These are phyloP conservation scores for Rubroboletus satanas DNA, from an alignment of 768 basidiomycete genomes.

Conservation along the genomic window DNA sequence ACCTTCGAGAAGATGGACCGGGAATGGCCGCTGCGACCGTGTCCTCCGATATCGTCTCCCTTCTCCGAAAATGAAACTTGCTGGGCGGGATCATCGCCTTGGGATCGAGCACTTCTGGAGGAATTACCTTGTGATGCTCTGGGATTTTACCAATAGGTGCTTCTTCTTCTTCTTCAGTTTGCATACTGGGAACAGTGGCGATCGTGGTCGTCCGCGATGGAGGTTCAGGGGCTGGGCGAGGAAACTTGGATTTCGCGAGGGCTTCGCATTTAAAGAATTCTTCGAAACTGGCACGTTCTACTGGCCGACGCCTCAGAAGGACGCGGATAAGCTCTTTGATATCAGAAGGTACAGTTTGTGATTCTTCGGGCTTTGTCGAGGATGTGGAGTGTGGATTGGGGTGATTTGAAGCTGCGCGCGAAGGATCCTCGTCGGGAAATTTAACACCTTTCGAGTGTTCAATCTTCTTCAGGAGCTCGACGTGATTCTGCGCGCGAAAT, in stretches of 20 bases:
- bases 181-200: slow-evolving; percentile 13
- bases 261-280: slow-evolving; percentile 87
- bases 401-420: slow-evolving; percentile 38
- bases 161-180: slow-evolving; percentile 31
- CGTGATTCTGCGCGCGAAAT: slow-evolving; percentile 93
- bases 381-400: slow-evolving; percentile 13
- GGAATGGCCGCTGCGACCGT: neutral
- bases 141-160: slow-evolving; percentile 46
- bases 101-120: slow-evolving; percentile 76
- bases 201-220: slow-evolving; percentile 10
- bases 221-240: slow-evolving; percentile 39
- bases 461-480: slow-evolving; percentile 91
- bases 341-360: slow-evolving; percentile 67
- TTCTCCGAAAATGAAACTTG: slow-evolving; percentile 66
- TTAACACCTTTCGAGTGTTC: slow-evolving; percentile 87
- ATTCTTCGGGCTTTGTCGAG: slow-evolving; percentile 39
- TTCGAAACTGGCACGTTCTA: slow-evolving; percentile 82
- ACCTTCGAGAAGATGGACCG: slow-evolving; percentile 22
- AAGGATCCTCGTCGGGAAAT: slow-evolving; percentile 88
- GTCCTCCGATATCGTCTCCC: slow-evolving; percentile 20
- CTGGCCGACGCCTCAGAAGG: slow-evolving; percentile 81
- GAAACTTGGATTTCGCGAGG: slow-evolving; percentile 73
- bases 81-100: slow-evolving; percentile 80
- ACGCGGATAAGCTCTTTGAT: slow-evolving; percentile 83
- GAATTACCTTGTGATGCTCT: slow-evolving; percentile 71